Evolutionary conservation across 2,329 filamentous ascomycete genomes (phyloP), one percentile per base, ranked within the genome.

Genomic region (Verticillium nubilum): DNA sequence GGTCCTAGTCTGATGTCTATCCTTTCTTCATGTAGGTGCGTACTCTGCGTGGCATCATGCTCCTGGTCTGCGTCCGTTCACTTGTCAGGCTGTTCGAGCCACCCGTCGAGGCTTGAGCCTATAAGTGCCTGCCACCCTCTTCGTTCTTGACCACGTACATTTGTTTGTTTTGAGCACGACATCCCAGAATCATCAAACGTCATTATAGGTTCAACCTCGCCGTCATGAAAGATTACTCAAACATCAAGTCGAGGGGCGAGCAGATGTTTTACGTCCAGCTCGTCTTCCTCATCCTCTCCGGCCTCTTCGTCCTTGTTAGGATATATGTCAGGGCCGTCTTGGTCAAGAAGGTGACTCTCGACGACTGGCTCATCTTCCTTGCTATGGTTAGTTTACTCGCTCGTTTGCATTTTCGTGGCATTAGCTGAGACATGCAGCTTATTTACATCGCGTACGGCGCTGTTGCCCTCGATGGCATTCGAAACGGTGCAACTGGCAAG

Each of bases 311-410:
- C 58, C 61, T 73, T 37, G 63, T 80, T 37, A 75, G 80, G 17
- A 73, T 73, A 9, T 80, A 78, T 65, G 78, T 80, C 53, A 77
- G 79, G 59, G 56, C 72, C 1, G 68, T 73, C 28, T 66, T 82
- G 25, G 69, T 79, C 42, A 78, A 75, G 56, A 75, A 72, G 29
- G 67, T 79, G 33, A 71, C 74, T 0, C 35, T 73, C 3, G 81
- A 83, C 55, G 81, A 84, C 70, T 78, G 73, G 62, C 67, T 81
- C 53, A 80, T 81, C 65, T 69, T 81, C 25, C 55, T 70, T 28
- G 76, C 78, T 3, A 68, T 80, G 69, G 80, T 83, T 68, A 60
- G 69, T 65, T 50, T 17, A 23, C 42, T 50, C 19, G n/a, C 19
- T 19, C 7, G 17, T 23, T 50, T 4, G 17, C 29, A 31, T 10